Evolutionary conservation across 192 early-diverging fungal genomes (phyloP).

Genomic region (Linnemannia zychae): DNA sequence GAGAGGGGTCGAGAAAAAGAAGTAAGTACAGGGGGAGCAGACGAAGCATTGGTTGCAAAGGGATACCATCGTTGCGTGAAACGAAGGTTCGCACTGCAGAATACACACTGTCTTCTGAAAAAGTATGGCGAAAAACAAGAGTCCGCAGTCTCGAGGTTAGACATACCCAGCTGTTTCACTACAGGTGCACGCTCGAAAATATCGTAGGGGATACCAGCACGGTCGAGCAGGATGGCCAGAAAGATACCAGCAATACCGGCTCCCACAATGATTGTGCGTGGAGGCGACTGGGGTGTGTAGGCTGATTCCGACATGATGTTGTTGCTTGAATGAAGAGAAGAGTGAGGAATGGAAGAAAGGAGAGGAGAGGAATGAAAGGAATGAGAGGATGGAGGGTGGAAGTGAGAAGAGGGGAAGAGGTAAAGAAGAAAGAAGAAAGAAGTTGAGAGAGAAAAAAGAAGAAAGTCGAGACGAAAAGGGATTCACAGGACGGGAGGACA

Average conservation of each 20-base stretch:
- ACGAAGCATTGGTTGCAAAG: no score
- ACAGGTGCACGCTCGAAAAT: constrained; percentile 24
- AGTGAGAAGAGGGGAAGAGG: background rate
- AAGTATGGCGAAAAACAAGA: background rate
- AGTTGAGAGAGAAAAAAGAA: background rate
- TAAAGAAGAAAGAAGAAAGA: background rate
- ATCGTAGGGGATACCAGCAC: constrained; percentile 25
- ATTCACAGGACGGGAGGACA: background rate
- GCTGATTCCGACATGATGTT: background rate
- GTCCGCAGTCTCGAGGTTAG: background rate
- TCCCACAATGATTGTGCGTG: constrained; percentile 21
- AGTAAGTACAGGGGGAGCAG: no score
- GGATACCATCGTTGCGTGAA: no score
- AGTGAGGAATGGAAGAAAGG: background rate
- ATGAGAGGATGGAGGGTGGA: background rate
- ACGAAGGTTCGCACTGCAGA: no score
- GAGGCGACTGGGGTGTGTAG: constrained; percentile 2
- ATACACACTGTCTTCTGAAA: no score
- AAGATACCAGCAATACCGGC: constrained; percentile 24
- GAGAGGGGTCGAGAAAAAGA: background rate
- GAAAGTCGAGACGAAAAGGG: background rate
- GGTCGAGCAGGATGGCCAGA: constrained; percentile 17
- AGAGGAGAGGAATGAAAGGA: background rate
- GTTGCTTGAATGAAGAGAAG: background rate
- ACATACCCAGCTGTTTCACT: constrained; percentile 26